A percentile compares a stretch with the other conserved stretches of the same genome.
Conservation (phyloP, 2,329 filamentous ascomycete genomes). For the Aspergillus ochraceus region DNA sequence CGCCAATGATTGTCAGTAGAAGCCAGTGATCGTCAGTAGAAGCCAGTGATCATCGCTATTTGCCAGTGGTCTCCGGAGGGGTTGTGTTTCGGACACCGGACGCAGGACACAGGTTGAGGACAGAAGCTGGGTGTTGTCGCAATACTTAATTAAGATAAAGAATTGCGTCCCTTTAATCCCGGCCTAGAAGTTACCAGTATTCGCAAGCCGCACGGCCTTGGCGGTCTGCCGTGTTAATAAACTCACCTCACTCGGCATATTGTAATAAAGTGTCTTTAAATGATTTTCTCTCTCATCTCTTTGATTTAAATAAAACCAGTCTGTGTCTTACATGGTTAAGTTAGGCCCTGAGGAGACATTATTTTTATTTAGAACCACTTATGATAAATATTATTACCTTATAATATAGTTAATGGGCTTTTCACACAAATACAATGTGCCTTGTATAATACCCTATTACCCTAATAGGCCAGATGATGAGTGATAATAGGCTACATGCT, state of each 20-base stretch:
- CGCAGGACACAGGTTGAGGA: not conserved
- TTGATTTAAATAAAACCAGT: too few species aligned
- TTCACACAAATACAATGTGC: not conserved
- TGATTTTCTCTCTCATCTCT: too few species aligned
- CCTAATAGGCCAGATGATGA: not conserved
- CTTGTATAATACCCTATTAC: not conserved
- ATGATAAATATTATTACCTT: not conserved
- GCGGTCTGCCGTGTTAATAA: not conserved
- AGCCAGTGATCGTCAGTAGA: not conserved
- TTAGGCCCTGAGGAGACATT: too few species aligned
- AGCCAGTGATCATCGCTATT: not conserved
- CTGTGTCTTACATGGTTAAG: too few species aligned
- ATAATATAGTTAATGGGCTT: not conserved
- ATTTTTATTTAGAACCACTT: too few species aligned
- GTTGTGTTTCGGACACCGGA: not conserved
- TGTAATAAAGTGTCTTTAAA: not conserved
- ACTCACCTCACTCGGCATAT: not conserved
- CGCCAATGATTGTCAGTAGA: not conserved
- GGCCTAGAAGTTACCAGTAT: not conserved
- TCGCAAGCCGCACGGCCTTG: not conserved
- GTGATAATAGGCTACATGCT: not conserved
- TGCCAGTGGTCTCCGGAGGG: not conserved
- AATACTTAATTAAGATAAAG: not conserved
- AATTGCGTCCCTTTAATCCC: not conserved
- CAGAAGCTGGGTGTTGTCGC: not conserved